phyloP scores from a whole-genome alignment of 2,329 filamentous ascomycete species.

The Colletotrichum neosansevieriae region DNA sequence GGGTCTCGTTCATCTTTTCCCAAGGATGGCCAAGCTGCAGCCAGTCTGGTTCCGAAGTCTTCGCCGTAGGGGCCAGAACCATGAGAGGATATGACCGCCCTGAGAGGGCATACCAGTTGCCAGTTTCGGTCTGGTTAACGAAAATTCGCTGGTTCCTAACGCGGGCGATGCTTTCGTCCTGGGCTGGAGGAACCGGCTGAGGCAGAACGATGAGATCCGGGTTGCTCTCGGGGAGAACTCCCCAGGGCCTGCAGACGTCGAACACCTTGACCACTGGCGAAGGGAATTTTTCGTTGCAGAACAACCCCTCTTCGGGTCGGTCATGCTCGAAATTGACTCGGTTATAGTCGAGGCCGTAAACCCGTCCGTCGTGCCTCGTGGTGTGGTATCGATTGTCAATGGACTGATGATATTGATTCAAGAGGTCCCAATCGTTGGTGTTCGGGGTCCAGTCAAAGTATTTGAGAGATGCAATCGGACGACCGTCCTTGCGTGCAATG shows the following conservation, averaged over 20 bases:
- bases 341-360: slow-evolving; percentile 81
- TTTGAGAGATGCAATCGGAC: slow-evolving; percentile 86
- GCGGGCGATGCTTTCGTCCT: slow-evolving; percentile 61
- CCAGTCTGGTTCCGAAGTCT: slow-evolving; percentile 60
- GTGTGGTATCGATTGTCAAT: slow-evolving; percentile 93
- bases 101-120: slow-evolving; percentile 94
- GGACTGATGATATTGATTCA: slow-evolving; percentile 82
- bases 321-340: slow-evolving; percentile 65
- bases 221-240: slow-evolving; percentile 71
- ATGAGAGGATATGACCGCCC: slow-evolving; percentile 88
- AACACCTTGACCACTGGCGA: slow-evolving; percentile 86
- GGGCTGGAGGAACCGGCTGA: slow-evolving; percentile 78
- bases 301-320: slow-evolving; percentile 57
- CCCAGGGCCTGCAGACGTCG: slow-evolving; percentile 82
- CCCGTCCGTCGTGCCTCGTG: slow-evolving; percentile 84
- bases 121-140: slow-evolving; percentile 86
- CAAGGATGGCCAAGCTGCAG: slow-evolving; percentile 57
- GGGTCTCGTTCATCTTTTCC: slow-evolving; percentile 56
- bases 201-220: slow-evolving; percentile 86
- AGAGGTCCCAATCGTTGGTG: slow-evolving; percentile 88
- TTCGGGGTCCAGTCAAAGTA: slow-evolving; percentile 97
- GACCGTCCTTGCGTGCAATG: slow-evolving; percentile 81
- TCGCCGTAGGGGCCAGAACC: slow-evolving; percentile 70
- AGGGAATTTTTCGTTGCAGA: slow-evolving; percentile 65
- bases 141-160: slow-evolving; percentile 77